Percentiles rank a stretch among this genome's conserved stretches.
phyloP scores from a whole-genome alignment of 805 yeast genomes.

The Myxozyma lipomycoides region DNA sequence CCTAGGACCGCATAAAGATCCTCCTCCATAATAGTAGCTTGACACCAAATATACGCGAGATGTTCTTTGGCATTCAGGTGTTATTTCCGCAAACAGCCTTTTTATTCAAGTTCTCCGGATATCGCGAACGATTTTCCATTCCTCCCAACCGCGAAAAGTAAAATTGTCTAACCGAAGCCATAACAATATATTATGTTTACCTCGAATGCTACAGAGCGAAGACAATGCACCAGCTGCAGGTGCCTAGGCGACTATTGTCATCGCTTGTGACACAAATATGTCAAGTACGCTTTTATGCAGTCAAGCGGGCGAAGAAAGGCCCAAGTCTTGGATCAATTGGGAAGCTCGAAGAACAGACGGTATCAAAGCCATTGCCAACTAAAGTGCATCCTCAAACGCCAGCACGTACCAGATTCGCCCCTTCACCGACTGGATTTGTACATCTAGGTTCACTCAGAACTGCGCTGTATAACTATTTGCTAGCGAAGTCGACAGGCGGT shows the following conservation, averaged over 20 bases:
- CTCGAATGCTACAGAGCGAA: too few relatives aligned
- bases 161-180: too few relatives aligned
- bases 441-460: slow-evolving; percentile 93
- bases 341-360: neutral
- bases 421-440: slow-evolving; percentile 95
- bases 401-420: slow-evolving; percentile 90
- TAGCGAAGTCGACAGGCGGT: slow-evolving; percentile 78
- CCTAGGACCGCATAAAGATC: slow-evolving; percentile 71
- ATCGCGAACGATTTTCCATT: neutral
- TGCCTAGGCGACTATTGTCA: neutral
- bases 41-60: too few relatives aligned
- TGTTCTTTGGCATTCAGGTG: too few relatives aligned
- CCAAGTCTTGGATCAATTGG: neutral
- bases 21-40: too few relatives aligned
- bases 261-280: neutral
- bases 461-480: slow-evolving; percentile 80
- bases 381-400: slow-evolving; percentile 18
- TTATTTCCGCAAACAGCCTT: too few relatives aligned
- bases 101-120: too few relatives aligned
- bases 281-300: neutral
- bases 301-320: neutral
- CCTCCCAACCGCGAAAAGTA: neutral
- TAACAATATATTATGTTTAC: too few relatives aligned
- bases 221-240: too few relatives aligned
- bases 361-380: neutral